Base-by-base conservation (phyloP, 1,139 yeast genomes). In the Wickerhamomyces sp. region DNA sequence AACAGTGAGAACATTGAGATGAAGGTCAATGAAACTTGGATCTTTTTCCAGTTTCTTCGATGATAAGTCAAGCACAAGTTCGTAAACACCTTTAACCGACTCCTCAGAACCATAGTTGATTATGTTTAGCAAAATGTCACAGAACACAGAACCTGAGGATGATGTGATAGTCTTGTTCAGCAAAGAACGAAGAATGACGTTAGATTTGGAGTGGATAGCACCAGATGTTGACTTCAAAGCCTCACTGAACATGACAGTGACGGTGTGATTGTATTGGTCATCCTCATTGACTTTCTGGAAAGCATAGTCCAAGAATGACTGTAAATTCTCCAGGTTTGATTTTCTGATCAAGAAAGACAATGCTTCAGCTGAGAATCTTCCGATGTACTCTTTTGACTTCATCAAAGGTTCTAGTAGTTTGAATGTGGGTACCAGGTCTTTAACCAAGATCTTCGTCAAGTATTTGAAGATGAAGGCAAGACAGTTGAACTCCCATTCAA, bases 401-500 rank as follows among this genome's bases (percentile, higher is more conserved):
- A 88, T 65, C 20, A 89, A 57, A 1, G 94, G 94, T 26, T 78
- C 62, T 21, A 91, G 62, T 5, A 74, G 59, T 25, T 70, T 64
- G 54, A 82, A 82, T 0, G 96, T 86, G 5, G 86, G 83, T 23
- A 68, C 54, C 41, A 88, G 62, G 49, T 87, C 83, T 16, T 70
- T 62, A 0, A 78, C 68, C 35, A 91, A 58, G 9, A 71, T 63
- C 48, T 78, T 73, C 7, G 93, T 72, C 27, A 91, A 65, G 55
- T 89, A 89, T 59, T 91, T 91, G 75, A 91, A 91, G 30, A 86
- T 68, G 57, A 86, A 88, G 12, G 97, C 95, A 42, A 91, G 60
- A 44, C 89, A 70, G 56, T 84, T 87, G 64, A 91, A 91, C 14
- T 79, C 70, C 83, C 88, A 78, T 57, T 91, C 96, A 30, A 91